A percentile compares a stretch with the other conserved stretches of the same genome.
Conservation (phyloP, 1,284 basidiomycete genomes). For the Cryptococcus sp. region DNA sequence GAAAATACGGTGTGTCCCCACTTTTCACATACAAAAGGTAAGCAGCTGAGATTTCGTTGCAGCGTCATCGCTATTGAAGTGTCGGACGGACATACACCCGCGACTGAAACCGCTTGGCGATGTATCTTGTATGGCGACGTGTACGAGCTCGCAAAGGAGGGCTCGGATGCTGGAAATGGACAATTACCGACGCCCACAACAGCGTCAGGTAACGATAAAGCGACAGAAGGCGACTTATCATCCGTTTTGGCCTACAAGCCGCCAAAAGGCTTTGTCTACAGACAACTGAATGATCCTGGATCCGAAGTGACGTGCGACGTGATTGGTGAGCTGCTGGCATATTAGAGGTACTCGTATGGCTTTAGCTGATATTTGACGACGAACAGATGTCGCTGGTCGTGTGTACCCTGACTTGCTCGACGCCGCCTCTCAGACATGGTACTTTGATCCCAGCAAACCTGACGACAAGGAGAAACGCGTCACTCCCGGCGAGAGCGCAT, state of each 20-base stretch:
- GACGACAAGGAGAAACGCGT: conserved; percentile 13
- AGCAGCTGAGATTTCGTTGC: neutral
- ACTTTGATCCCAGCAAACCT: conserved; percentile 12
- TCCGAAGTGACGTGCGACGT: conserved; percentile 40
- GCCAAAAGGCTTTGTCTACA: conserved; percentile 31
- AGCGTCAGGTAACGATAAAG: neutral
- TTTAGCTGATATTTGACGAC: neutral
- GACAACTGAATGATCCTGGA: conserved; percentile 31
- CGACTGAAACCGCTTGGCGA: conserved; percentile 24
- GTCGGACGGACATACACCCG: conserved; percentile 1
- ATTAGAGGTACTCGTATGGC: neutral
- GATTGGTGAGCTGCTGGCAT: conserved; percentile 28
- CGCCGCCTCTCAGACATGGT: conserved; percentile 26
- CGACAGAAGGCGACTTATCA: conserved; percentile 8
- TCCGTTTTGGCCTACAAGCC: conserved; percentile 17
- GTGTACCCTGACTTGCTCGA: conserved; percentile 43
- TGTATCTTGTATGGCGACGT: conserved; percentile 45
- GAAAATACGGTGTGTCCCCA: conserved; percentile 34
- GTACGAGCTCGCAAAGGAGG: conserved; percentile 30
- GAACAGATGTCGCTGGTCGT: conserved; percentile 42
- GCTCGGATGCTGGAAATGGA: neutral
- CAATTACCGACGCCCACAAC: neutral
- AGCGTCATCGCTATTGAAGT: conserved; percentile 38
- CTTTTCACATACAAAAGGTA: no score
- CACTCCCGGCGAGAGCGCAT: conserved; percentile 16